Evolutionary conservation across 2,329 filamentous ascomycete genomes (phyloP).

Genomic region (Stachybotrys chartarum): DNA sequence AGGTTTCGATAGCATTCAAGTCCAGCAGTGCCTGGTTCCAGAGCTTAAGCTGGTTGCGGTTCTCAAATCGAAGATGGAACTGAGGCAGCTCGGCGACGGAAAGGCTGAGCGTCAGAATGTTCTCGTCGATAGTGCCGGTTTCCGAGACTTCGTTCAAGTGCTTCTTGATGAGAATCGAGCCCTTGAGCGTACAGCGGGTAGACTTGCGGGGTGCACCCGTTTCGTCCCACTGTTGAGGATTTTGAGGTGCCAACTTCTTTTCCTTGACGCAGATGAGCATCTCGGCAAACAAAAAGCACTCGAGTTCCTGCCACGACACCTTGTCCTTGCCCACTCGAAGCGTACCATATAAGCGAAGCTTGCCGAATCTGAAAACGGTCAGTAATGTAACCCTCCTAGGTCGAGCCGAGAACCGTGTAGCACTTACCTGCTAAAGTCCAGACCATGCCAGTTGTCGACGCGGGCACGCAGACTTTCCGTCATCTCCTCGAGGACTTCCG

Average conservation of each 20-base stretch:
- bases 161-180: slow-evolving; percentile 96
- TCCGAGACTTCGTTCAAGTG: slow-evolving; percentile 86
- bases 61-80: slow-evolving; percentile 87
- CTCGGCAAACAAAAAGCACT: slow-evolving; percentile 94
- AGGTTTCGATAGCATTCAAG: slow-evolving; percentile 64
- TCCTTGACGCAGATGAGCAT: slow-evolving; percentile 99
- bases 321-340: slow-evolving; percentile 94
- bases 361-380: slow-evolving; percentile 64
- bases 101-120: slow-evolving; percentile 79
- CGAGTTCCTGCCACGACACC: slow-evolving; percentile 92
- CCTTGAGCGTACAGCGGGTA: slow-evolving; percentile 82
- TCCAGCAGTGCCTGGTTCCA: slow-evolving; percentile 88
- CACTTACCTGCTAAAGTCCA: slow-evolving; percentile 74
- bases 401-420: not conserved
- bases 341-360: slow-evolving; percentile 80
- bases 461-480: slow-evolving; percentile 76
- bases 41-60: slow-evolving; percentile 73
- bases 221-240: slow-evolving; percentile 60
- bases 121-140: slow-evolving; percentile 63
- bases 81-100: slow-evolving; percentile 88
- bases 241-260: slow-evolving; percentile 59
- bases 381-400: slow-evolving; percentile 2
- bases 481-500: slow-evolving; percentile 72
- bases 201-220: slow-evolving; percentile 52
- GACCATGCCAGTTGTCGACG: slow-evolving; percentile 98